Percentiles rank a stretch among this genome's conserved stretches.
Conservation (phyloP, 1,284 basidiomycete genomes). For the Ceratobasidium sp. region DNA sequence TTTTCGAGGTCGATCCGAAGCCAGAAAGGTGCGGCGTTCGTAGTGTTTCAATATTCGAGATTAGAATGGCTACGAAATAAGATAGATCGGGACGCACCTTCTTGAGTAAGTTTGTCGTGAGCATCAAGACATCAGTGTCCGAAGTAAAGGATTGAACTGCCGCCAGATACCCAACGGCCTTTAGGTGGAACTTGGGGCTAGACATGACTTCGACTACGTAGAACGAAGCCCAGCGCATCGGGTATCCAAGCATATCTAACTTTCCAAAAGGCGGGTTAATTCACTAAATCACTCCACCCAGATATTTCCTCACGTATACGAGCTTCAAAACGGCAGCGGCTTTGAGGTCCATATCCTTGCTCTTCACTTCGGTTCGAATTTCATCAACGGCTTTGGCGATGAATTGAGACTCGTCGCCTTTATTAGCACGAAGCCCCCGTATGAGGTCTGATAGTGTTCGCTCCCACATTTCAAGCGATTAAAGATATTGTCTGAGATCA, state of each 20-base stretch:
- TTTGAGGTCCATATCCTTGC: slow-evolving; percentile 97
- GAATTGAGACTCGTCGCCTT: slow-evolving; percentile 85
- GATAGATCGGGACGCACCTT: slow-evolving; percentile 73
- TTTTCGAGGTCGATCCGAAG: not conserved
- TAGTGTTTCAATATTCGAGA: not conserved
- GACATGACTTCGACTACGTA: slow-evolving; percentile 99
- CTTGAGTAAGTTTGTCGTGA: slow-evolving; percentile 97
- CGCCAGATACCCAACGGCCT: slow-evolving; percentile 96
- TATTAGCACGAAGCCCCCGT: slow-evolving; percentile 86
- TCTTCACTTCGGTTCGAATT: slow-evolving; percentile 91
- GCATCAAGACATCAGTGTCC: slow-evolving; percentile 96
- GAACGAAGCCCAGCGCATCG: slow-evolving; percentile 92
- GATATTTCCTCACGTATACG: slow-evolving; percentile 82
- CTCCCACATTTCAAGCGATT: slow-evolving; percentile 83
- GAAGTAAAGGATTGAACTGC: slow-evolving; percentile 93
- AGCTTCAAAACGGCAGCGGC: slow-evolving; percentile 95
- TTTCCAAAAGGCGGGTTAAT: slow-evolving; percentile 55
- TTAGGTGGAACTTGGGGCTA: slow-evolving; percentile 89
- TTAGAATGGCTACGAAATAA: slow-evolving; percentile 24
- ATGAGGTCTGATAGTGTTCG: slow-evolving; percentile 93
- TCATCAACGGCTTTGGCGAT: slow-evolving; percentile 85
- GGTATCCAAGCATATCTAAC: slow-evolving; percentile 94
- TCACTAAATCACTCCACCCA: not conserved
- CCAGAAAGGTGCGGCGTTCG: slow-evolving; percentile 47
- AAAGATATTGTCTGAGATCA: not conserved